phyloP scores from a whole-genome alignment of 2,329 filamentous ascomycete genomes.

The Pseudopithomyces maydicus region DNA sequence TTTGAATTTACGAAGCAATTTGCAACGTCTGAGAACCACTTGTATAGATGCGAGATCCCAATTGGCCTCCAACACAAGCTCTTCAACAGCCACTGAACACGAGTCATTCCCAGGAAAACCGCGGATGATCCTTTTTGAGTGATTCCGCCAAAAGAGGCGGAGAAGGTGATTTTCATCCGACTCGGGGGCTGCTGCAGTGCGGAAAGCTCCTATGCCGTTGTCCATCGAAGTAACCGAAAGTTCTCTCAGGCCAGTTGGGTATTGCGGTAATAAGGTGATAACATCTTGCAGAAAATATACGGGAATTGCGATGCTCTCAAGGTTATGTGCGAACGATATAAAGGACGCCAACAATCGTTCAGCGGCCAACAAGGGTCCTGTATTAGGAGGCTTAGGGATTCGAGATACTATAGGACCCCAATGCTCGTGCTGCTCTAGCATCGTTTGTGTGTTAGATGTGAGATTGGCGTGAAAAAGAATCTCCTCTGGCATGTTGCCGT shows the following conservation, averaged over 20 bases:
- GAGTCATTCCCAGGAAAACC: not conserved
- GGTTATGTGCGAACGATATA: not conserved
- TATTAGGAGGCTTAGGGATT: too few species aligned
- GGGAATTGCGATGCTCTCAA: not conserved
- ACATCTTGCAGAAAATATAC: not conserved
- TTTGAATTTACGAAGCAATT: not conserved
- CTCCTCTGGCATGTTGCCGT: not conserved
- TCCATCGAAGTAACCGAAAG: not conserved
- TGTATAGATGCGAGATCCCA: not conserved
- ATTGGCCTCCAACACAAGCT: not conserved
- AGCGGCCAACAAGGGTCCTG: not conserved
- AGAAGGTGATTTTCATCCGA: not conserved
- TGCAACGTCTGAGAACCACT: not conserved
- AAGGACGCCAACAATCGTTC: not conserved
- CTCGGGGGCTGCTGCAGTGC: not conserved
- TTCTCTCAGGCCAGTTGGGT: not conserved
- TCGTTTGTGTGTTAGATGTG: not conserved
- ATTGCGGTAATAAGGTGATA: not conserved
- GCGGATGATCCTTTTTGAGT: not conserved
- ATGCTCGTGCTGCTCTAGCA: not conserved
- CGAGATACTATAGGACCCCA: not conserved
- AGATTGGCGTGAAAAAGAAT: not conserved
- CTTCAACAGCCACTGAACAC: not conserved
- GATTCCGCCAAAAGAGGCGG: not conserved
- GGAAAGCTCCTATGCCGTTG: not conserved